phyloP scores from a whole-genome alignment of 257 asterid genomes.

The Petrea volubilis region DNA sequence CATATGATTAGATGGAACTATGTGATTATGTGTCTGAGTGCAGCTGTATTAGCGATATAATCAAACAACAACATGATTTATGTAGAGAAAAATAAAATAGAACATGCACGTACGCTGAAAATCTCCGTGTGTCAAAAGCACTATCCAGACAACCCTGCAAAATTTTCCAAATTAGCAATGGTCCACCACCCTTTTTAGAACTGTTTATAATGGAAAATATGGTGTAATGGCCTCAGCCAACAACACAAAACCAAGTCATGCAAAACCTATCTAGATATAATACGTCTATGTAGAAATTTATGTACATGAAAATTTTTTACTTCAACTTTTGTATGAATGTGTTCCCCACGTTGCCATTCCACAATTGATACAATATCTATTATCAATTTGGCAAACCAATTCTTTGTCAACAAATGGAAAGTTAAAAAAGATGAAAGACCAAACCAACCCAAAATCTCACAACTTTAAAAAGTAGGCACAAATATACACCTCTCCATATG shows the following conservation, averaged over 20 bases:
- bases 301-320: not conserved
- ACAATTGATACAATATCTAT: conserved; percentile 19
- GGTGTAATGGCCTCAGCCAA: conserved; percentile 24
- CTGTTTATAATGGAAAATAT: conserved; percentile 40
- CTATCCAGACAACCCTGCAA: conserved; percentile 29
- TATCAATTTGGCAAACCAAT: conserved; percentile 21
- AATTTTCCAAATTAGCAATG: conserved; percentile 25
- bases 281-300: not conserved
- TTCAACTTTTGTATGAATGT: conserved; percentile 59
- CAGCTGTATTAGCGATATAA: not conserved
- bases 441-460: not conserved
- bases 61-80: not conserved
- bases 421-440: not conserved
- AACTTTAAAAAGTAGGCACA: conserved; percentile 13
- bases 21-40: not conserved
- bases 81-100: not conserved
- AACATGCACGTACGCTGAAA: not conserved
- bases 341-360: conserved; percentile 51
- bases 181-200: conserved; percentile 39
- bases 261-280: conserved; percentile 17
- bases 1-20: not conserved
- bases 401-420: conserved; percentile 21
- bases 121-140: conserved; percentile 15
- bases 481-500: conserved; percentile 29
- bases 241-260: conserved; percentile 19